Evolutionary conservation across 768 basidiomycete genomes (phyloP), one percentile per base, ranked within the genome.

Genomic region (Naematelia encephala): DNA sequence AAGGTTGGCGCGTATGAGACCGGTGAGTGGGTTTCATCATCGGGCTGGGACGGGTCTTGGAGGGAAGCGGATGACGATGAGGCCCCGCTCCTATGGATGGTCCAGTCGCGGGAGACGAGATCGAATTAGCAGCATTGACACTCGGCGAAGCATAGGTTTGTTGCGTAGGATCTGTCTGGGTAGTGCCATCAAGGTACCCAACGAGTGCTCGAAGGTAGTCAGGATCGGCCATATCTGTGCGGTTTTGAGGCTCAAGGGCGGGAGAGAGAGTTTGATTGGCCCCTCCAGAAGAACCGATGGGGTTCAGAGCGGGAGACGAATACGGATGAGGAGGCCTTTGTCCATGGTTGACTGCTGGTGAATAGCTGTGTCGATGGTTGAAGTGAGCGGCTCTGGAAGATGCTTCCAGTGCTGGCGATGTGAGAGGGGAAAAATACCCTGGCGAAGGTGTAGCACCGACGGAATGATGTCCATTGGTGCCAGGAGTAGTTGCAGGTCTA

Each of bases 341-440:
- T n/a, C 46, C 28, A n/a, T 66, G 63, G 4, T 55, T 47, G 39
- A 59, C 45, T 16, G 51, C 60, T 2, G 67, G 61, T 10, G 62
- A 64, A 28, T 55, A 59, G 29, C 61, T 39, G 4, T 59, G 54
- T 25, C 48, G 56, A 5, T 57, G 54, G 3, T 61, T 57, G 21
- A 51, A 47, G 1, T 64, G 66, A 28, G 51, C 45, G 23, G 60
- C 4, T 23, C 66, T 22, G 44, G 57, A 34, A 19, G 61, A 63
- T 5, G 75, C 73, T 23, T 75, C 76, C 26, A 78, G 67, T 2
- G 79, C 79, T 1, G 79, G 79, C 2, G 78, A 79, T 1, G 78
- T 78, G 22, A 80, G 62, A 12, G 79, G 78, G 0, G 79, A 79
- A 65, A 80, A 79, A 58, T 72, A 75, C 14, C 68, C 68, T 12